Conservation (phyloP, 1,284 basidiomycete species). For the Cryptococcus hybrid region DNA sequence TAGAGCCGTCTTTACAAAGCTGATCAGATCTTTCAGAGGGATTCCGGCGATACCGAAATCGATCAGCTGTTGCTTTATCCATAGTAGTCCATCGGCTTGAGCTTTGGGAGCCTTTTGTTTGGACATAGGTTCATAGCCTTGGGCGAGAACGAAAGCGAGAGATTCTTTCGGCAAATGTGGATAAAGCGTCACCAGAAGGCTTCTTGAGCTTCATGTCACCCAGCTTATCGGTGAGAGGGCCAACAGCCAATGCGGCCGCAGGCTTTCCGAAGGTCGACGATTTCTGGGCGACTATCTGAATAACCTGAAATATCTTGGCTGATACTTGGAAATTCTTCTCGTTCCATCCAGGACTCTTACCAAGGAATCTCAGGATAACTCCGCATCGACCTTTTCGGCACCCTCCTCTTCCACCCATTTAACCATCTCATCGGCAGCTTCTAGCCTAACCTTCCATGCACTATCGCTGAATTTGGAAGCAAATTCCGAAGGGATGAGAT, state of each 20-base stretch:
- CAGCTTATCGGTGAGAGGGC: constrained; percentile 90
- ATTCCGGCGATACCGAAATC: constrained; percentile 93
- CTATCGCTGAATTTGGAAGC: constrained; percentile 73
- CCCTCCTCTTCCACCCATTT: constrained; percentile 70
- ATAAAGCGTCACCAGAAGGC: constrained; percentile 85
- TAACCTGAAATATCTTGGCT: constrained; percentile 75
- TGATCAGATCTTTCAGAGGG: constrained; percentile 78
- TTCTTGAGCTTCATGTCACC: constrained; percentile 98
- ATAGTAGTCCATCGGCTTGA: constrained; percentile 83
- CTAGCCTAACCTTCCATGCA: constrained; percentile 91
- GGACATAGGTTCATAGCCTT: constrained; percentile 86
- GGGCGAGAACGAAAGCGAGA: constrained; percentile 92
- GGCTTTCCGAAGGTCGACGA: constrained; percentile 83
- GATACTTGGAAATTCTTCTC: constrained; percentile 99
- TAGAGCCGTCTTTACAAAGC: constrained; percentile 82
- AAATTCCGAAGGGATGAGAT: constrained; percentile 70
- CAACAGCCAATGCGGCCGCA: constrained; percentile 76
- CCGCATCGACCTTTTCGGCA: constrained; percentile 72
- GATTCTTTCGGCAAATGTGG: constrained; percentile 83
- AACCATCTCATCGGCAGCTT: constrained; percentile 81
- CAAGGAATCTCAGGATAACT: constrained; percentile 86
- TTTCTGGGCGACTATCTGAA: constrained; percentile 69
- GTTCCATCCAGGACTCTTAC: constrained; percentile 87
- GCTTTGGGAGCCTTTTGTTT: constrained; percentile 98
- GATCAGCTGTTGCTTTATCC: constrained; percentile 83